These are phyloP conservation scores for Xylaria sp. DNA, from an alignment of 2,329 filamentous ascomycete genomes.

Conservation along the genomic window DNA sequence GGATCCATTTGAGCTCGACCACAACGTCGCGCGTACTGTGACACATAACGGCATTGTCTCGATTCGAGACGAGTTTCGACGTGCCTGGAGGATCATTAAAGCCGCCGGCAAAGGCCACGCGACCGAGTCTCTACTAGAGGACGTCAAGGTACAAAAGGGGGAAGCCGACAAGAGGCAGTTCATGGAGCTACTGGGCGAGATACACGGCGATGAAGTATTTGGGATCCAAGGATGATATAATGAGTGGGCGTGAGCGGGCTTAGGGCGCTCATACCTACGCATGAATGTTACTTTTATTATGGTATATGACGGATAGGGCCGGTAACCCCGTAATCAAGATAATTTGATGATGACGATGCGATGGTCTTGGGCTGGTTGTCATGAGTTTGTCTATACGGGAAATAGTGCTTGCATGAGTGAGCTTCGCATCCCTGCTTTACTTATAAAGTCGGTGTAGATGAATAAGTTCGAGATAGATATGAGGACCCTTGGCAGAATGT, in stretches of 20 bases:
- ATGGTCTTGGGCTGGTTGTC: background rate
- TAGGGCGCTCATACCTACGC: too few relatives aligned
- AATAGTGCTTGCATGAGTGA: background rate
- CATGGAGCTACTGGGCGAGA: constrained; percentile 54
- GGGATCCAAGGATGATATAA: background rate
- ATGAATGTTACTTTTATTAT: too few relatives aligned
- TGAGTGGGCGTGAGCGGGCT: background rate
- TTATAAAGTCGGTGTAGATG: constrained; percentile 1
- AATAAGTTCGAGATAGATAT: background rate
- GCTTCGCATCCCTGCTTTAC: background rate
- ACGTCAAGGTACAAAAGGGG: constrained; percentile 56
- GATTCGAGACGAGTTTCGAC: constrained; percentile 85
- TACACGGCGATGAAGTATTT: constrained; percentile 50
- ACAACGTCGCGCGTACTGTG: constrained; percentile 90
- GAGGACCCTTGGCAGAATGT: background rate
- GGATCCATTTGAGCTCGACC: constrained; percentile 87
- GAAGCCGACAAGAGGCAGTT: constrained; percentile 53
- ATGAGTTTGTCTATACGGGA: background rate
- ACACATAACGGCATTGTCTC: constrained; percentile 83
- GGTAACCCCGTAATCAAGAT: background rate
- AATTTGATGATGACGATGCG: constrained; percentile 14
- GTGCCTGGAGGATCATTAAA: constrained; percentile 79
- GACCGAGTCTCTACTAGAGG: constrained; percentile 63
- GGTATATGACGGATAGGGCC: background rate
- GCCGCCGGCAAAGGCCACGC: constrained; percentile 56